phyloP scores from a whole-genome alignment of 768 basidiomycete genomes.

The Saitozyma sp. region DNA sequence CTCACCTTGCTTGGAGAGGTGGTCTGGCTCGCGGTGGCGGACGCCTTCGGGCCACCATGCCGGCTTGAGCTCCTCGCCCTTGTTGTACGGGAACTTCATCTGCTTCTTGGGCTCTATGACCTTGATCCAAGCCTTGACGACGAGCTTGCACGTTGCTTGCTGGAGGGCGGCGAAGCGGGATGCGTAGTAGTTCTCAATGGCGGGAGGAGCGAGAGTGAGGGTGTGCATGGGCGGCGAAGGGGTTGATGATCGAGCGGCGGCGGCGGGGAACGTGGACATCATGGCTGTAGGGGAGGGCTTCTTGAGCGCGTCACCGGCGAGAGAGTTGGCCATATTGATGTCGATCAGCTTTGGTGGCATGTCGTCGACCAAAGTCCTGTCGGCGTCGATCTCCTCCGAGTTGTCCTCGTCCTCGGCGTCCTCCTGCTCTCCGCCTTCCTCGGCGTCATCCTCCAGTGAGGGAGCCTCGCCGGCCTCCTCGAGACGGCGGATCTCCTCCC shows the following conservation, averaged over 20 bases:
- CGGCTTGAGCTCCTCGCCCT: constrained; percentile 53
- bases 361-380: constrained; percentile 43
- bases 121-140: constrained; percentile 56
- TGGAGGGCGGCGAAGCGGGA: constrained; percentile 46
- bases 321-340: not conserved
- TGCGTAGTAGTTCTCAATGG: constrained; percentile 45
- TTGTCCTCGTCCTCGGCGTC: constrained; percentile 22
- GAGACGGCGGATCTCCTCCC: constrained; percentile 39
- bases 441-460: constrained; percentile 27
- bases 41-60: constrained; percentile 54
- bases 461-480: constrained; percentile 40
- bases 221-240: constrained; percentile 33
- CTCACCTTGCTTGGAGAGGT: constrained; percentile 53
- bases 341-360: constrained; percentile 17
- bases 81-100: constrained; percentile 53
- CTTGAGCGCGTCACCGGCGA: constrained; percentile 8
- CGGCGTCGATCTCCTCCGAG: constrained; percentile 34
- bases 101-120: constrained; percentile 55
- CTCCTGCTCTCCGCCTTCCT: constrained; percentile 18
- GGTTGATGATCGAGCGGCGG: constrained; percentile 24
- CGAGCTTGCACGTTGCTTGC: constrained; percentile 52
- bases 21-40: constrained; percentile 55
- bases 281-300: constrained; percentile 21
- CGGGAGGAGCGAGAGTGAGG: constrained; percentile 33
- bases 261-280: constrained; percentile 32